Percentiles rank a stretch among this genome's conserved stretches.
Conservation (phyloP, 2,329 filamentous ascomycete genomes). For the Rhynchosporium agropyri region DNA sequence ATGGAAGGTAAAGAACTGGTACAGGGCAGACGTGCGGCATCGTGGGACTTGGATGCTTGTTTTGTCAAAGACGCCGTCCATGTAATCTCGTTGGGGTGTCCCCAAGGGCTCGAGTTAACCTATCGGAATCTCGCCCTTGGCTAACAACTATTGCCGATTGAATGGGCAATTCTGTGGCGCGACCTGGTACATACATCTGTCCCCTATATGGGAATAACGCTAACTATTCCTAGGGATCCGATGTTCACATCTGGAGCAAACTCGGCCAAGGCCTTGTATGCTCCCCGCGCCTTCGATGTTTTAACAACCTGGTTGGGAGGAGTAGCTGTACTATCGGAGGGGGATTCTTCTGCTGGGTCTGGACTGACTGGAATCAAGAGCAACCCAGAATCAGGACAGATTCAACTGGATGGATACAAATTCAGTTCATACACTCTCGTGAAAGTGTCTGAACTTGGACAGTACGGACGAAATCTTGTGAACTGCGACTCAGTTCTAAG, state of each 20-base stretch:
- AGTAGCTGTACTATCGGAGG: neutral
- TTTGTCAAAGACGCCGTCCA: conserved; percentile 15
- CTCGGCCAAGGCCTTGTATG: conserved; percentile 21
- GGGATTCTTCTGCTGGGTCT: conserved; percentile 1
- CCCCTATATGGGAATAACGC: conserved; percentile 8
- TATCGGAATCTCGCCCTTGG: conserved; percentile 4
- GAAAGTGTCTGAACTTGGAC: conserved; percentile 18
- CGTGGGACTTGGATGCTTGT: conserved; percentile 6
- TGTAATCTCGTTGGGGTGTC: conserved; percentile 8
- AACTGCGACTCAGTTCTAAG: conserved; percentile 18
- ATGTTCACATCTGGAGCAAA: conserved; percentile 16
- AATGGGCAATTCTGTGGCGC: conserved; percentile 21
- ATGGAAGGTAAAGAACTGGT: conserved; percentile 2
- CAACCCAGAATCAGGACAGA: conserved; percentile 6
- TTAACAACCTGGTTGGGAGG: conserved; percentile 4
- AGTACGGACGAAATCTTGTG: conserved; percentile 14
- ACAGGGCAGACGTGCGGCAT: conserved; percentile 3
- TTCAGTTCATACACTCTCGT: conserved; percentile 20
- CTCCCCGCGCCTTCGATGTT: neutral
- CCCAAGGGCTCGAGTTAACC: conserved; percentile 10
- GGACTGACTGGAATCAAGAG: conserved; percentile 5
- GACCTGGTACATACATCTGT: conserved; percentile 23
- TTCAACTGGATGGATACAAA: conserved; percentile 16
- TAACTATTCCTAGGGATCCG: conserved; percentile 21
- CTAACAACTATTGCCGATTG: conserved; percentile 2